phyloP scores from a whole-genome alignment of 2,329 filamentous ascomycete species.

The Cryphonectria naterciae region DNA sequence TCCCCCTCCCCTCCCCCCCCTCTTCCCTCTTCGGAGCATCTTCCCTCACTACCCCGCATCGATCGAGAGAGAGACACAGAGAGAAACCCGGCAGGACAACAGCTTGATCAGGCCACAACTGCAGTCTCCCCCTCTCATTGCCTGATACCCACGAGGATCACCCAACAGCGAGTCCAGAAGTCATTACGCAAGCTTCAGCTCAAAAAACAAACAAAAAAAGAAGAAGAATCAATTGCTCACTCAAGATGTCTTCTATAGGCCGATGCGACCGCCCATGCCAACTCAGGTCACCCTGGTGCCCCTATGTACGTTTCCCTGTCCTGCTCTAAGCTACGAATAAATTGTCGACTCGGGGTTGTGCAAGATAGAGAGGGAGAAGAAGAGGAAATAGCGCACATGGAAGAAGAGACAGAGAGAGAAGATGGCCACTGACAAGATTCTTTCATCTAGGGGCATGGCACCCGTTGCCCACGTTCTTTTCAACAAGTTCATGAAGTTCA shows the following conservation, averaged over 20 bases:
- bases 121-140: background rate
- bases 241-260: slow-evolving; percentile 59
- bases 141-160: background rate
- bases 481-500: slow-evolving; percentile 99
- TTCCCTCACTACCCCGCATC: slow-evolving; percentile 10
- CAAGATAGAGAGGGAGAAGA: background rate
- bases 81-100: background rate
- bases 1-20: too few species aligned
- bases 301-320: slow-evolving; percentile 70
- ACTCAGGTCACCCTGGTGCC: slow-evolving; percentile 98
- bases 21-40: background rate
- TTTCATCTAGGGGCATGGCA: slow-evolving; percentile 70
- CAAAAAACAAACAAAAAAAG: background rate
- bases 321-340: background rate
- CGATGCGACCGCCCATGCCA: slow-evolving; percentile 95
- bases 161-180: too few species aligned
- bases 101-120: background rate
- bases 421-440: slow-evolving; percentile 18
- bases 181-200: background rate
- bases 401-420: background rate
- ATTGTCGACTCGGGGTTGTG: slow-evolving; percentile 14
- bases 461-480: slow-evolving; percentile 95
- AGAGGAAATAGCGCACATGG: background rate
- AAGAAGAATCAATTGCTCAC: slow-evolving; percentile 32
- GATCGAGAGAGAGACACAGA: background rate